Evolutionary conservation across 2,329 filamentous ascomycete genomes (phyloP).

Genomic region (Sarocladiaceae sp.): DNA sequence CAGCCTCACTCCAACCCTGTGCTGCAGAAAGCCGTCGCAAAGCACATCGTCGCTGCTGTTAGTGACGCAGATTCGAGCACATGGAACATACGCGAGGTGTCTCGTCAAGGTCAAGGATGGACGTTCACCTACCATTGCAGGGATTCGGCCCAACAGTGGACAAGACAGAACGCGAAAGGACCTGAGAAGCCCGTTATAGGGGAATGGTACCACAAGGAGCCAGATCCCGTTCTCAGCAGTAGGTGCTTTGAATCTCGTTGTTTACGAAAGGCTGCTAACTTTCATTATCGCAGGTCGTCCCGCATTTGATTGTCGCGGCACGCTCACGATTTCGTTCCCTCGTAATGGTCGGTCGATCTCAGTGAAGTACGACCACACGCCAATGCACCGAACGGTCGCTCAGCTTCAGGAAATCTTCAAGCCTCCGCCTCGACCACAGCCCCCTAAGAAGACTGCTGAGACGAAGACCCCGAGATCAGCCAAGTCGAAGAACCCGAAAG

Average conservation of each 20-base stretch:
- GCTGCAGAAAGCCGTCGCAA: constrained; percentile 45
- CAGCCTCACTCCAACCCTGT: constrained; percentile 41
- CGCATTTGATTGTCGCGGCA: constrained; percentile 55
- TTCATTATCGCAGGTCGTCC: constrained; percentile 39
- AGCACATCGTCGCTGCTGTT: constrained; percentile 41
- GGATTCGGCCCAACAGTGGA: constrained; percentile 48
- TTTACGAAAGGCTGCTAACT: background rate
- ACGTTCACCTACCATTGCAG: constrained; percentile 50
- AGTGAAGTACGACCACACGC: constrained; percentile 53
- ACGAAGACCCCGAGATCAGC: constrained; percentile 23
- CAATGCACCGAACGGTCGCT: constrained; percentile 51
- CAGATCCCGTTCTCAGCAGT: constrained; percentile 42
- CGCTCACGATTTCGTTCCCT: constrained; percentile 45
- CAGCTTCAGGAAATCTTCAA: constrained; percentile 43
- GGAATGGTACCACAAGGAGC: constrained; percentile 44
- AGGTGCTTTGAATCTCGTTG: constrained; percentile 18
- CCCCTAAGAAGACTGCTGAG: constrained; percentile 19
- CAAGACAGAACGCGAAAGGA: constrained; percentile 38
- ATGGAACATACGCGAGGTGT: constrained; percentile 44
- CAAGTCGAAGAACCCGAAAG: constrained; percentile 11
- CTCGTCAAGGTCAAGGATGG: constrained; percentile 45
- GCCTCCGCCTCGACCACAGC: constrained; percentile 34
- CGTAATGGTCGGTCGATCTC: constrained; percentile 42
- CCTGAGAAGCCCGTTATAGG: constrained; percentile 37
- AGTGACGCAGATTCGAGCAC: constrained; percentile 41